Evolutionary conservation across 352 stramenopile species (phyloP).

Genomic region (Phytophthora aleatoria): DNA sequence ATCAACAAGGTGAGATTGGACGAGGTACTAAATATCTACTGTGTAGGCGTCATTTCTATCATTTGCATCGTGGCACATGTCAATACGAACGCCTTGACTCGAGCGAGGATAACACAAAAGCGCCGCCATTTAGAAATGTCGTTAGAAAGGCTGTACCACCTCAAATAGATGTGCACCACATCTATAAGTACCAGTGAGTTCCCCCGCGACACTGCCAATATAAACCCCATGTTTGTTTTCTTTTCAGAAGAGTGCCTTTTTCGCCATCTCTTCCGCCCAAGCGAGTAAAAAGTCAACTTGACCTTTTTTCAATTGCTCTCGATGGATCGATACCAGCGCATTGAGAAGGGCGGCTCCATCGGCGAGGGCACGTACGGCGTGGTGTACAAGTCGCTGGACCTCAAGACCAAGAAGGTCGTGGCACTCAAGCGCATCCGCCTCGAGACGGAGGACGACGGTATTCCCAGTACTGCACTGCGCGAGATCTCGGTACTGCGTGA

Average conservation of each 20-base stretch:
- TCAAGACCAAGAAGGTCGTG: constrained; percentile 91
- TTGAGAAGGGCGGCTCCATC: constrained; percentile 93
- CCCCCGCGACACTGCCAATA: not conserved
- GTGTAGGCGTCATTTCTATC: too few species aligned
- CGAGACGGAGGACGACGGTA: constrained; percentile 99
- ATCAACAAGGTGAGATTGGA: constrained; percentile 19
- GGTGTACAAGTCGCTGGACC: constrained; percentile 96
- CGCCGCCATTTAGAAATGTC: not conserved
- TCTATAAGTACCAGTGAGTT: too few species aligned
- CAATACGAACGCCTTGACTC: too few species aligned
- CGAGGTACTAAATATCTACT: not conserved
- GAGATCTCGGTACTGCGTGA: constrained; percentile 98
- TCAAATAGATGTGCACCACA: too few species aligned
- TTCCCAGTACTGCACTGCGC: constrained; percentile 97
- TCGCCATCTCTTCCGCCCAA: not conserved
- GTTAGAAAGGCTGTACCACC: constrained; percentile 17
- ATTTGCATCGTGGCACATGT: too few species aligned
- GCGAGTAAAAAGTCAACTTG: constrained; percentile 6
- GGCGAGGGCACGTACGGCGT: constrained; percentile 97
- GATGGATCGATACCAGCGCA: constrained; percentile 93
- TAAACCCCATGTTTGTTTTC: not conserved
- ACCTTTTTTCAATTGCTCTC: constrained; percentile 1
- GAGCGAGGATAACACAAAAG: too few species aligned
- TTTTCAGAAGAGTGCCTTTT: not conserved
- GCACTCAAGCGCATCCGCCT: constrained; percentile 97